These are phyloP conservation scores for Fusarium siculi DNA, from an alignment of 2,329 filamentous ascomycete species.

Conservation along the genomic window DNA sequence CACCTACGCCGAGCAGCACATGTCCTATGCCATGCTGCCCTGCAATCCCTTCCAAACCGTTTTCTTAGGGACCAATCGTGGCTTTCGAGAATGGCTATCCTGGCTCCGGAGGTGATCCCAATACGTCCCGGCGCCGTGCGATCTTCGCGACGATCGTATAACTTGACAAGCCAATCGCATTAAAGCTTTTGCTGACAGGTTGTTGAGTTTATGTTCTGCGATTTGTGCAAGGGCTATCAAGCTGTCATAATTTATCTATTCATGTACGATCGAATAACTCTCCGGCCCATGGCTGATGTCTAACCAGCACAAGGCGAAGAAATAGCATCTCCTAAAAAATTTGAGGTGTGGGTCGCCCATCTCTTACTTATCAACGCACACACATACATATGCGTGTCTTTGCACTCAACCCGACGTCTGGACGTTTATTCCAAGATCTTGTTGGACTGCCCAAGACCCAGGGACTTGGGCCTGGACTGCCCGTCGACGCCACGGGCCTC, in stretches of 20 bases:
- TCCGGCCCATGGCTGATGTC: conserved; percentile 5
- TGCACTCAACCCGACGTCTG: conserved; percentile 23
- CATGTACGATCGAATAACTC: conserved; percentile 7
- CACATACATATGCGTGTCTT: conserved; percentile 3
- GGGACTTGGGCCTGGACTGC: conserved; percentile 43
- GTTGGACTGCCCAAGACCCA: conserved; percentile 33
- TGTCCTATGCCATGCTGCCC: conserved; percentile 16
- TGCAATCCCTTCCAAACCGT: conserved; percentile 27
- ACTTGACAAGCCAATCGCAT: conserved; percentile 51
- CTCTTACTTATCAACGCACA: not conserved
- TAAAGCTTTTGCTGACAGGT: conserved; percentile 41
- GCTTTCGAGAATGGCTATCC: conserved; percentile 25
- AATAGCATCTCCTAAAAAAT: not conserved
- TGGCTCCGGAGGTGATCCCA: conserved; percentile 39
- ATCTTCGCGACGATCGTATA: conserved; percentile 45
- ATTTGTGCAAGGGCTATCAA: conserved; percentile 13
- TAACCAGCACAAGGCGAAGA: conserved; percentile 2
- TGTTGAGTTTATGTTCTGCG: conserved; percentile 1
- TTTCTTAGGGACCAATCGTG: conserved; percentile 34
- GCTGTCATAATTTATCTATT: conserved; percentile 10
- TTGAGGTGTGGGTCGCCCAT: not conserved
- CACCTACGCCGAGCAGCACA: conserved; percentile 19
- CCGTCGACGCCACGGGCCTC: conserved; percentile 41
- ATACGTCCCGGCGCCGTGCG: conserved; percentile 42
- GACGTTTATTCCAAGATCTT: conserved; percentile 11